Evolutionary conservation across 257 asterid species (phyloP).

Genomic region (Thymus quinquecostatus): DNA sequence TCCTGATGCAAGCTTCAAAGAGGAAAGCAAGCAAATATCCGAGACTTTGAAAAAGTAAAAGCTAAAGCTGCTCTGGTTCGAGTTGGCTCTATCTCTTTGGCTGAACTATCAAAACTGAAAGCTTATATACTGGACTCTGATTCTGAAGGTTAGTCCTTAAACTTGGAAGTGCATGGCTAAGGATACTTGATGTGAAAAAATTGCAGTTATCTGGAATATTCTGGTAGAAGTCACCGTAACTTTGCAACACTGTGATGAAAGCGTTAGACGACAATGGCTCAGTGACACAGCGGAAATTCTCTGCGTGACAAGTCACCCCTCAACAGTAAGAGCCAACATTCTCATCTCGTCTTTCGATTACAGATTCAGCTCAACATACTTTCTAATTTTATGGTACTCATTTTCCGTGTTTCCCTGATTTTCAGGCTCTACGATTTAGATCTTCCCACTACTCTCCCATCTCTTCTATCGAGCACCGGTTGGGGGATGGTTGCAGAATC

Average conservation of each 20-base stretch:
- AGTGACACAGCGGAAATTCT: conserved; percentile 74
- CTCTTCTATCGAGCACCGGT: conserved; percentile 53
- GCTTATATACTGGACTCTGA: conserved; percentile 56
- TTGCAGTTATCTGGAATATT: conserved; percentile 79
- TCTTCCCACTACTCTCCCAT: conserved; percentile 69
- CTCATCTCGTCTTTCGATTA: background rate
- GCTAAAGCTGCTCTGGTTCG: conserved; percentile 81
- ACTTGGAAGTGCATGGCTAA: conserved; percentile 15
- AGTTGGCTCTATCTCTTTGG: conserved; percentile 64
- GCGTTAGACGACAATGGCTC: conserved; percentile 80
- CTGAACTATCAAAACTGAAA: conserved; percentile 68
- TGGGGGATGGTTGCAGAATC: conserved; percentile 66
- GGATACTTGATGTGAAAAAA: conserved; percentile 12
- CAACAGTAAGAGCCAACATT: conserved; percentile 64
- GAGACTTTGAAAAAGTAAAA: conserved; percentile 54
- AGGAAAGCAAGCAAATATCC: conserved; percentile 29
- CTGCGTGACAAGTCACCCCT: conserved; percentile 80
- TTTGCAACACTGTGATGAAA: conserved; percentile 63
- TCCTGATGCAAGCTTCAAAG: conserved; percentile 50
- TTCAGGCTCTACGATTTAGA: conserved; percentile 80
- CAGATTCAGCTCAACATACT: background rate
- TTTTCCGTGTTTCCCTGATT: background rate
- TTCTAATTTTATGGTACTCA: background rate
- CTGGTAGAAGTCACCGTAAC: conserved; percentile 68
- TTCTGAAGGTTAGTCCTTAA: conserved; percentile 63